Percentiles rank a stretch among this genome's conserved stretches.
Evolutionary conservation across 208 protist species (phyloP).

Genomic region (Trichomonas gallinae): DNA sequence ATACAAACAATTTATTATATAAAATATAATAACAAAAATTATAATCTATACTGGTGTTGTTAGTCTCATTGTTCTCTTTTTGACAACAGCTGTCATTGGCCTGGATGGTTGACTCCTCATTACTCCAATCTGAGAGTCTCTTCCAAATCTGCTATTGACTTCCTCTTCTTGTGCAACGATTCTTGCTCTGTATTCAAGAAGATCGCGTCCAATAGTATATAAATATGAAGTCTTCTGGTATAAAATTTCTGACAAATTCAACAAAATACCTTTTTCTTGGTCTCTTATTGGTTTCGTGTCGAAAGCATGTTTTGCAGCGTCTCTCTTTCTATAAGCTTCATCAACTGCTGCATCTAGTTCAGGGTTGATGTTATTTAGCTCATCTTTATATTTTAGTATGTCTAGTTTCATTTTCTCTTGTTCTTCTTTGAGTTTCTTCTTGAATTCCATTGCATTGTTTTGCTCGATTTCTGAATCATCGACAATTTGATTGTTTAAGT

Average conservation of each 20-base stretch:
- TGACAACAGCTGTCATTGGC: neutral
- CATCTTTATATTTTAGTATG: neutral
- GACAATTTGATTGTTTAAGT: neutral
- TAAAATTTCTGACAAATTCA: neutral
- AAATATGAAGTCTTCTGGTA: neutral
- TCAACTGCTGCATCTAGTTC: neutral
- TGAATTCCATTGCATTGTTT: neutral
- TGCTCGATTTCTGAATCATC: neutral
- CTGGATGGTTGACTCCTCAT: neutral
- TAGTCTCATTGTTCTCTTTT: neutral
- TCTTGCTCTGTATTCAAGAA: neutral
- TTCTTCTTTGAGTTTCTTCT: neutral
- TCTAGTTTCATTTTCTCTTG: neutral
- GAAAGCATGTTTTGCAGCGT: neutral
- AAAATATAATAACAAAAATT: neutral
- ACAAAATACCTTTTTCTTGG: neutral
- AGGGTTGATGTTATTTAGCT: neutral
- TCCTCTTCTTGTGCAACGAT: neutral
- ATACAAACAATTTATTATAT: neutral
- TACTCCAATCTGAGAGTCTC: neutral
- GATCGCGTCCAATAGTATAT: neutral
- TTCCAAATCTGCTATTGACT: neutral
- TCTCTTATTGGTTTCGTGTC: neutral
- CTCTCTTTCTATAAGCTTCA: neutral
- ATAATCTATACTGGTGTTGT: neutral